Percentiles rank a stretch among this genome's conserved stretches.
Evolutionary conservation across 1,284 basidiomycete genomes (phyloP).

Genomic region (Melampsora larici-populina): DNA sequence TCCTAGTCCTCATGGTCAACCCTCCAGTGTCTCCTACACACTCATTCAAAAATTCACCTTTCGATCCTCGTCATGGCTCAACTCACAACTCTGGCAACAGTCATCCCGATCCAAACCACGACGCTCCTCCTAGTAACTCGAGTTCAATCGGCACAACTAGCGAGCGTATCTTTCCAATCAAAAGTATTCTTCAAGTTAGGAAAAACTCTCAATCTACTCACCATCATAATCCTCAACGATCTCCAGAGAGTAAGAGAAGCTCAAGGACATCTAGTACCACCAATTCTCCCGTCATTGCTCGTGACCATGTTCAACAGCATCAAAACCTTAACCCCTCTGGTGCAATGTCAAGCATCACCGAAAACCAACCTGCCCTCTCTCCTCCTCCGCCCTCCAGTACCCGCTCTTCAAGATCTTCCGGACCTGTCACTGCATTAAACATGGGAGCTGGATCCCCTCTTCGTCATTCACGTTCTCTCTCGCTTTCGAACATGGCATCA

Average conservation of each 20-base stretch:
- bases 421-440: not conserved
- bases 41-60: not conserved
- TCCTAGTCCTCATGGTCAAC: not conserved
- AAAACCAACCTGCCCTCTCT: not conserved
- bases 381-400: not conserved
- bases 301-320: constrained; percentile 8
- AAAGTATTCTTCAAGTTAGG: not conserved
- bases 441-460: not conserved
- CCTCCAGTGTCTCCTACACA: not conserved
- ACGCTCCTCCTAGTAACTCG: not conserved
- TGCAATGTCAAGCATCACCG: not conserved
- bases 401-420: not conserved
- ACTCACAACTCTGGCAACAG: not conserved
- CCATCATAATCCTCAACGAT: not conserved
- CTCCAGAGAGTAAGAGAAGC: not conserved
- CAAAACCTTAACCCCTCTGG: not conserved
- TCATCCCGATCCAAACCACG: not conserved
- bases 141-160: not conserved
- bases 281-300: constrained; percentile 2
- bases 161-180: constrained; percentile 16
- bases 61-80: not conserved
- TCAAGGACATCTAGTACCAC: not conserved
- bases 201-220: not conserved
- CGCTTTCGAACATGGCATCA: not conserved
- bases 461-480: not conserved